phyloP scores from a whole-genome alignment of 345 rosid genomes.

The Turritis glabra region DNA sequence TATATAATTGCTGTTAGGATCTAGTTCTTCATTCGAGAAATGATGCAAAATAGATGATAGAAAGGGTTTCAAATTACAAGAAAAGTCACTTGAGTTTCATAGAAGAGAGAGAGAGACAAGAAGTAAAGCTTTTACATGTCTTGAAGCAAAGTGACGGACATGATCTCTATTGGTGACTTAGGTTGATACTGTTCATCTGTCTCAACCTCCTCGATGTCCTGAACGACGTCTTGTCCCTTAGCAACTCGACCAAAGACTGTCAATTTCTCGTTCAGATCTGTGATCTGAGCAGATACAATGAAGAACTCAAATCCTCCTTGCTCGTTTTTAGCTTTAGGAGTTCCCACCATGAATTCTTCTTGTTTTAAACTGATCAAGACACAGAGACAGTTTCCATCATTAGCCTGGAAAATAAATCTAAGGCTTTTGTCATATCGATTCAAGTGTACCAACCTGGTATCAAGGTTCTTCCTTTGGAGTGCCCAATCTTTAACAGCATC shows the following conservation, averaged over 20 bases:
- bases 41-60: background rate
- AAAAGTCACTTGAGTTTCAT: background rate
- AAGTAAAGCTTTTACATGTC: slow-evolving; percentile 21
- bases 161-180: slow-evolving; percentile 65
- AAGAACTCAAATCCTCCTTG: slow-evolving; percentile 58
- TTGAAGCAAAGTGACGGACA: slow-evolving; percentile 57
- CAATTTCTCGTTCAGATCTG: slow-evolving; percentile 62
- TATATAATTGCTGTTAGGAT: background rate
- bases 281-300: slow-evolving; percentile 64
- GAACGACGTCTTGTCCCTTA: slow-evolving; percentile 63
- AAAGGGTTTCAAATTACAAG: slow-evolving; percentile 4
- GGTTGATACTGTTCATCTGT: slow-evolving; percentile 82
- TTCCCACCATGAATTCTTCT: slow-evolving; percentile 75
- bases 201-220: slow-evolving; percentile 91
- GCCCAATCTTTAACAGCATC: slow-evolving; percentile 67
- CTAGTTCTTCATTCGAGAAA: background rate
- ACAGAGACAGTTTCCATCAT: background rate
- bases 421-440: background rate
- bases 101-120: background rate
- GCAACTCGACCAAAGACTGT: slow-evolving; percentile 60
- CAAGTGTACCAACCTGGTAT: slow-evolving; percentile 46
- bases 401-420: background rate
- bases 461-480: slow-evolving; percentile 44
- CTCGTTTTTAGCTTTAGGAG: slow-evolving; percentile 52
- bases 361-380: slow-evolving; percentile 55